Evolutionary conservation across 176 grass and related monocot species (phyloP), one percentile per base, ranked within the genome.

Genomic region (Areca catechu): DNA sequence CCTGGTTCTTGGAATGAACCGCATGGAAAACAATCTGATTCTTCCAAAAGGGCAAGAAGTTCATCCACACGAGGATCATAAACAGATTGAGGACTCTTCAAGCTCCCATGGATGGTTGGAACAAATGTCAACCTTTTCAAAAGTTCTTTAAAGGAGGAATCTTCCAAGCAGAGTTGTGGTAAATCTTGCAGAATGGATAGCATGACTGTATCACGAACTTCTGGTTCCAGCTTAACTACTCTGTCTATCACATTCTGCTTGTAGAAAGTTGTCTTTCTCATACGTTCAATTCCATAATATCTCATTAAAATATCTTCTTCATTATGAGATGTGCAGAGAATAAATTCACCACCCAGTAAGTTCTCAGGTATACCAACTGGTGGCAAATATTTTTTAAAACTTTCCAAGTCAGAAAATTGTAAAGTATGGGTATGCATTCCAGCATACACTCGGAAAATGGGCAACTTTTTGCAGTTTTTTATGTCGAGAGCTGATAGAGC

Each of bases 21-120:
- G 60, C 55, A 58, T 15, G 91, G 91, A 68, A 96, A 90, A 68
- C 80, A 87, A 67, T 90, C 83, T 57, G 86, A 86, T 67, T 96
- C 91, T 75, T 96, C 77, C 47, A 96, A 77, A 90, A 96, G 86
- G 66, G 73, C 71, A 81, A 79, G 90, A 59, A 90, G 86, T 80
- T 96, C 91, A 71, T 83, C 85, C 63, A 90, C 71, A 20, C 91
- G 80, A 74, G 91, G 91, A 89, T 96, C 86, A 77, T 96, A 96
- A 82, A 96, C 80, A 75, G 77, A 90, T 71, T 74, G 83, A 77
- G 91, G 91, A 75, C 79, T 82, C 71, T 68, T 79, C 79, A 96
- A 84, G 67, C 20, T 64, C 43, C 86, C 77, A 77, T 64, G 87
- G 56, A 78, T 61, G 9, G 91, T 90, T 18, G 80, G 83, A 68